Conservation (phyloP, 371 early-diverging fungal species). For the Mortierella sp. region DNA sequence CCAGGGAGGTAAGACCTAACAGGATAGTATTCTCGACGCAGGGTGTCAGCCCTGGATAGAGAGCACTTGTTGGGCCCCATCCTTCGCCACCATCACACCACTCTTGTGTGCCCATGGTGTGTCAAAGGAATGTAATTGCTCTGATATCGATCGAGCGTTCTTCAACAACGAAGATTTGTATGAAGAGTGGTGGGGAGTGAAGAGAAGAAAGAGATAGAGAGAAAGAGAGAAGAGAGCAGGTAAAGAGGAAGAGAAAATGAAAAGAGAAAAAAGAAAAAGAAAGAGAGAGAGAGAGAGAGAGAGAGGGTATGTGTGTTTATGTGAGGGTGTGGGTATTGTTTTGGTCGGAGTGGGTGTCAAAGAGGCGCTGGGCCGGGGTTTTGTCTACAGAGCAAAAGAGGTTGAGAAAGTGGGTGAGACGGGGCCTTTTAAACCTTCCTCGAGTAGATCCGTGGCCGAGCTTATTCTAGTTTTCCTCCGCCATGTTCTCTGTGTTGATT, state of each 20-base stretch:
- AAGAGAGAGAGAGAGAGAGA: background rate
- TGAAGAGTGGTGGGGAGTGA: background rate
- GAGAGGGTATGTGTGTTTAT: background rate
- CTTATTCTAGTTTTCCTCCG: too few relatives aligned
- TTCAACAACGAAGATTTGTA: too few relatives aligned
- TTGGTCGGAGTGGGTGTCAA: background rate
- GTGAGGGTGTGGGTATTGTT: background rate
- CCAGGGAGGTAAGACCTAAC: constrained; percentile 26
- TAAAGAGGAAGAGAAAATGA: too few relatives aligned
- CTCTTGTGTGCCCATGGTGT: constrained; percentile 1
- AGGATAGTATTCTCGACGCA: constrained; percentile 51
- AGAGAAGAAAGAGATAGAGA: background rate
- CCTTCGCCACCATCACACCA: background rate
- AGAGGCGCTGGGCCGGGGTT: too few relatives aligned
- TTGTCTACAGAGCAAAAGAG: too few relatives aligned
- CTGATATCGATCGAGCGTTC: background rate
- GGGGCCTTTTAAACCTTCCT: too few relatives aligned
- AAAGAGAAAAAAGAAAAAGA: too few relatives aligned
- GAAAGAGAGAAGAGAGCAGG: background rate
- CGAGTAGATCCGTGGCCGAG: too few relatives aligned
- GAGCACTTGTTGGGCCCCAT: constrained; percentile 41
- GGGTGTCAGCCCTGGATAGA: constrained; percentile 29
- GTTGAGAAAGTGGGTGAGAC: too few relatives aligned
- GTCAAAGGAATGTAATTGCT: background rate
- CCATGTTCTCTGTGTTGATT: too few relatives aligned